Evolutionary conservation across 1,139 yeast genomes (phyloP).

Genomic region (Saccharomyces pastorianus): DNA sequence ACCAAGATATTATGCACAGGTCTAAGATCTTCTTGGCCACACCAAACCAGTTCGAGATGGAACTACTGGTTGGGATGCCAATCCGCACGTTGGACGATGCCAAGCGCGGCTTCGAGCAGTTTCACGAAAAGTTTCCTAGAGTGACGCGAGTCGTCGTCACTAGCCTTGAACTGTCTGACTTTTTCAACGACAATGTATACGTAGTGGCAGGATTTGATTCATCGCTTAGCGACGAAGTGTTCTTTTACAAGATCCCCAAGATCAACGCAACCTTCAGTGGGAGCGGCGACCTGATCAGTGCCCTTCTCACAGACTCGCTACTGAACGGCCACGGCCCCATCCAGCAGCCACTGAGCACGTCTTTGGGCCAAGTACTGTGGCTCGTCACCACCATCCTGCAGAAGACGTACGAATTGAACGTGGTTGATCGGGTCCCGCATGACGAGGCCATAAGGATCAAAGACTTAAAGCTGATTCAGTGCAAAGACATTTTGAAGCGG

Average conservation of each 20-base stretch:
- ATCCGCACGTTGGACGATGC: constrained; percentile 40
- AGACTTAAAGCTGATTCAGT: constrained; percentile 33
- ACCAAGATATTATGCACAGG: constrained; percentile 45
- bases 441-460: constrained; percentile 17
- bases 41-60: constrained; percentile 89
- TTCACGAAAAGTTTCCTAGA: constrained; percentile 43
- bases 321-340: constrained; percentile 22
- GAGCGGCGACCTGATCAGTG: constrained; percentile 86
- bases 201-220: constrained; percentile 46
- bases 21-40: constrained; percentile 61
- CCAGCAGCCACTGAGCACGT: constrained; percentile 11
- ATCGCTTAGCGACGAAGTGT: constrained; percentile 16
- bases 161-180: constrained; percentile 37
- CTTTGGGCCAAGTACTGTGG: constrained; percentile 30
- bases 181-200: constrained; percentile 29
- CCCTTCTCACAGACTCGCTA: constrained; percentile 58
- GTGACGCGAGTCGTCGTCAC: constrained; percentile 66
- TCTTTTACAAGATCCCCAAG: constrained; percentile 43
- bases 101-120: constrained; percentile 38
- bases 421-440: constrained; percentile 8
- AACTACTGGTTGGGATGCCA: constrained; percentile 51
- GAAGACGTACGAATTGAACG: constrained; percentile 26
- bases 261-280: constrained; percentile 80
- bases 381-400: constrained; percentile 30
- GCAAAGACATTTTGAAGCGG: constrained; percentile 20